These are phyloP conservation scores for Coccinonectria pachysandricola DNA, from an alignment of 2,329 filamentous ascomycete species.

Conservation along the genomic window DNA sequence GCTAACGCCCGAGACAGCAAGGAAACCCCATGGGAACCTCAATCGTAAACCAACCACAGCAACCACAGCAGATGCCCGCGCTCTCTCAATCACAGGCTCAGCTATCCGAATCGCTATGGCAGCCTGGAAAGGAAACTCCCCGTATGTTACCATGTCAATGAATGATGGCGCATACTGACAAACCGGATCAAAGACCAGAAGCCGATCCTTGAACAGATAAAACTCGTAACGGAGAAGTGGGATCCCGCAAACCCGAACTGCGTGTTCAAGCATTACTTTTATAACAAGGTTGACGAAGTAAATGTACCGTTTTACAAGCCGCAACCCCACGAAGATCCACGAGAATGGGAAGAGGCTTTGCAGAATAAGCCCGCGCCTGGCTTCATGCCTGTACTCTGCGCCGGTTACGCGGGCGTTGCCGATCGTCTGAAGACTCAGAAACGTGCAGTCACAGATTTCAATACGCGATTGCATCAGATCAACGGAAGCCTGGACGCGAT, in stretches of 20 bases:
- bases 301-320: slow-evolving; percentile 69
- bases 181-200: slow-evolving; percentile 44
- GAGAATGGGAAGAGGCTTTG: slow-evolving; percentile 76
- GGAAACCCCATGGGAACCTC: slow-evolving; percentile 21
- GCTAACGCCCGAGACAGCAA: slow-evolving; percentile 30
- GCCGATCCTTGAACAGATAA: slow-evolving; percentile 64
- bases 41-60: slow-evolving; percentile 27
- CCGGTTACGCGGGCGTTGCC: slow-evolving; percentile 62
- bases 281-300: slow-evolving; percentile 70
- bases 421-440: slow-evolving; percentile 65
- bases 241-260: slow-evolving; percentile 57
- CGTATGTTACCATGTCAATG: too few species aligned
- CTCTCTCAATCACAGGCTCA: slow-evolving; percentile 36
- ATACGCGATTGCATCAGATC: slow-evolving; percentile 66
- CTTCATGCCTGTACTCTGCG: slow-evolving; percentile 66
- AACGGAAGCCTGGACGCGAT: slow-evolving; percentile 64
- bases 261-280: slow-evolving; percentile 75
- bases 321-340: slow-evolving; percentile 57
- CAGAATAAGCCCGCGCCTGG: slow-evolving; percentile 67
- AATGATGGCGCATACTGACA: too few species aligned
- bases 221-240: slow-evolving; percentile 63
- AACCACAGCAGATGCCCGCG: slow-evolving; percentile 31
- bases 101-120: slow-evolving; percentile 41
- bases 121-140: slow-evolving; percentile 39
- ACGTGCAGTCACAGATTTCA: slow-evolving; percentile 57